Base-by-base conservation (phyloP, 805 yeast species). In the Schizosaccharomyces japonicus region DNA sequence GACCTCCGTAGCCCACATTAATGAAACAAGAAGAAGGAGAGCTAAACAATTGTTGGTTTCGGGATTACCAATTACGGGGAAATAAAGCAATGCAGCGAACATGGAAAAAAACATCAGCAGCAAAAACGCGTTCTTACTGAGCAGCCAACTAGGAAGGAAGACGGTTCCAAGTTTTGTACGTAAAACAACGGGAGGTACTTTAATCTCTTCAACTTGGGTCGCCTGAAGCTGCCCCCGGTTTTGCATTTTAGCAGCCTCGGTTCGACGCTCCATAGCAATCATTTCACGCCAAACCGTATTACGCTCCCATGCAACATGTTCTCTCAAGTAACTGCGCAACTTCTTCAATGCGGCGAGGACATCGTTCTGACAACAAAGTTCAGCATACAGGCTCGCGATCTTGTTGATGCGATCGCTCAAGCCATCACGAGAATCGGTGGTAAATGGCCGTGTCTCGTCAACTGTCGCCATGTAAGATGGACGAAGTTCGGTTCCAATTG, bases 271-370 rank as follows among this genome's bases (percentile, higher is more conserved):
- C 55, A 85, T 63, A 21, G 90, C 87, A 58, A 87, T 78, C 78
- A 87, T 77, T 61, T 87, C 95, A 58, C 90, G 77, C 98, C 98
- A 87, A 27, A 87, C 95, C 0, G 95, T 87, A 60, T 84, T 84
- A 60, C 98, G 72, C 63, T 87, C 96, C 92, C 95, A 87, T 17
- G 85, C 94, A 31, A 87, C 80, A 60, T 87, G 93, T 56, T 87
- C 98, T 52, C 95, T 69, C 52, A 87, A 63, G 63, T 73, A 70
- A 50, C 72, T 57, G 48, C 69, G 63, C 39, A 75, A 61, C 60
- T 68, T 73, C 36, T 58, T 56, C 48, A 64, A 65, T 0, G 85
- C 80, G 40, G 56, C 57, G 3, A 57, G 62, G 13, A 52, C 40
- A 55, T 66, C 52, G 50, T 63, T 50, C 60, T 70, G 57, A 53